These are phyloP conservation scores for Alternaria incomplexa DNA, from an alignment of 2,329 filamentous ascomycete species.

Conservation along the genomic window DNA sequence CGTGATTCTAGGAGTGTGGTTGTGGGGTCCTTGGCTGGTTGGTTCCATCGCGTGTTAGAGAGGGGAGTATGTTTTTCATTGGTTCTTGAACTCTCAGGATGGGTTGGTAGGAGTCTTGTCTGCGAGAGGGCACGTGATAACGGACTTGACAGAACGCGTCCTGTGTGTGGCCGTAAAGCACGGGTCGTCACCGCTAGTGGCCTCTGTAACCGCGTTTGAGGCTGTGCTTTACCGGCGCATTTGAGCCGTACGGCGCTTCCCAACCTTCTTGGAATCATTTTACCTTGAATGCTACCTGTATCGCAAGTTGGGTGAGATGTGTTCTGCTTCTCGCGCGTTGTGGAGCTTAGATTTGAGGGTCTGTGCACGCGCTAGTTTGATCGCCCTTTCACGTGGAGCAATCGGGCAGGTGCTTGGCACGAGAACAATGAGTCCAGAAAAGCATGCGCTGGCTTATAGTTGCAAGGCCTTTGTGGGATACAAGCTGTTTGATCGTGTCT, in stretches of 20 bases:
- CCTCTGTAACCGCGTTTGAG: constrained; percentile 1
- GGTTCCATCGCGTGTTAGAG: neutral
- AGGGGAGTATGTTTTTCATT: neutral
- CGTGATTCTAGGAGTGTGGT: constrained; percentile 27
- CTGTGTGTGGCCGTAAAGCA: constrained; percentile 18
- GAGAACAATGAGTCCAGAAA: neutral
- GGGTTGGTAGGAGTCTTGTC: neutral
- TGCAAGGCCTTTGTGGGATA: neutral
- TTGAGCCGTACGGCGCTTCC: constrained; percentile 5
- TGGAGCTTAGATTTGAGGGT: neutral
- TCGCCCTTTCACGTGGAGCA: constrained; percentile 4
- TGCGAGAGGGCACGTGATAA: constrained; percentile 25
- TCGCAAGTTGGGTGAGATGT: neutral
- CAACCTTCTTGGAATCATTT: constrained; percentile 19
- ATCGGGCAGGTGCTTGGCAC: constrained; percentile 4
- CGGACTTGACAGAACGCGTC: constrained; percentile 14
- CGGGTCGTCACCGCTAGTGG: constrained; percentile 9
- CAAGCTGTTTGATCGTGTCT: neutral
- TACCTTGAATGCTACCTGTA: neutral
- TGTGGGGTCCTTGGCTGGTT: neutral
- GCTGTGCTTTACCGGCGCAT: neutral
- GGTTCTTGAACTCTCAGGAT: neutral
- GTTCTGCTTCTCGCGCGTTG: constrained; percentile 2
- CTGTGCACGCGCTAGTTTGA: constrained; percentile 9
- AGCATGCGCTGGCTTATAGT: neutral